These are phyloP conservation scores for Juncus inflexus DNA, from an alignment of 176 grass and related monocot genomes.

Conservation along the genomic window DNA sequence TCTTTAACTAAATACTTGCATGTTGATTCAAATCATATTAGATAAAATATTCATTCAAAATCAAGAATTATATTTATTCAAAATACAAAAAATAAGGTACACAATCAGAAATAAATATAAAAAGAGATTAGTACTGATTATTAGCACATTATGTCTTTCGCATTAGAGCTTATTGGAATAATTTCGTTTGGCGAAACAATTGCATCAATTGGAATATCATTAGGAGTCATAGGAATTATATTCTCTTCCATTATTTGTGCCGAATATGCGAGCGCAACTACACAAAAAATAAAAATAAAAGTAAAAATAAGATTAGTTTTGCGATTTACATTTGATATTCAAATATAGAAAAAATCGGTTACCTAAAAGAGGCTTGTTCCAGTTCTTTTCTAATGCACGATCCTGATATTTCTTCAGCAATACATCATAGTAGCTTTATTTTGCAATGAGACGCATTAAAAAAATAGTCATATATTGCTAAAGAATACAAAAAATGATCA, in stretches of 20 bases:
- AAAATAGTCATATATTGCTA: constrained; percentile 6
- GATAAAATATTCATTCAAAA: neutral
- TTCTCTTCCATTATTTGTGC: constrained; percentile 73
- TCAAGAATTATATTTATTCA: constrained; percentile 6
- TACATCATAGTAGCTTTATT: constrained; percentile 79
- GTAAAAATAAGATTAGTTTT: constrained; percentile 9
- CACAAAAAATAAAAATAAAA: constrained; percentile 28
- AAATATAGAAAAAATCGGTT: constrained; percentile 14
- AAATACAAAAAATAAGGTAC: neutral
- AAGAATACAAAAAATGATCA: constrained; percentile 9
- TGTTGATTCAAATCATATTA: neutral
- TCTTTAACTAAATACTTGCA: neutral
- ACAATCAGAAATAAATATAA: neutral
- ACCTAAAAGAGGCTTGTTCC: constrained; percentile 83
- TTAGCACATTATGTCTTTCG: constrained; percentile 41
- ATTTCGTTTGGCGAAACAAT: constrained; percentile 57
- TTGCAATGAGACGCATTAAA: constrained; percentile 5
- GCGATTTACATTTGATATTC: neutral
- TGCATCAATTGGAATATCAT: constrained; percentile 70
- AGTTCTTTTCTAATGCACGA: constrained; percentile 65
- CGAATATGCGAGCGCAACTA: constrained; percentile 82
- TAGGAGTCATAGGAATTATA: constrained; percentile 52
- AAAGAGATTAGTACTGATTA: neutral
- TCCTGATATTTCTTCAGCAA: constrained; percentile 81
- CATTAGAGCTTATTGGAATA: constrained; percentile 53